Evolutionary conservation across 106 monocot species (phyloP).

Genomic region (Chionographis japonica): DNA sequence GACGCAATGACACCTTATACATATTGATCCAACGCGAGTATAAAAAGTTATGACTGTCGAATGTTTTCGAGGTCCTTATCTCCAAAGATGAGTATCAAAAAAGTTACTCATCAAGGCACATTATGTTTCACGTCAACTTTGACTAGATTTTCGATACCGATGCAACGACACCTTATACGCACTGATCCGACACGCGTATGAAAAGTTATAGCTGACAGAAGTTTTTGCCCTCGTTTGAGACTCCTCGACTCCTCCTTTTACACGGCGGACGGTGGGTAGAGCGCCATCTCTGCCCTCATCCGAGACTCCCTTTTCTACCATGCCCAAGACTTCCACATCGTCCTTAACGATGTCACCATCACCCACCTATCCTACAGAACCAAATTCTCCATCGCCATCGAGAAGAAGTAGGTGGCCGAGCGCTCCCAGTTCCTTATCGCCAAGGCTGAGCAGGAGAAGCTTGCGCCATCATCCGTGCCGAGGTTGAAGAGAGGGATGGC

Average conservation of each 20-base stretch:
- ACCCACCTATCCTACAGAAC: constrained; percentile 55
- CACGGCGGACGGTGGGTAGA: constrained; percentile 46
- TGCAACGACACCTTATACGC: too few species aligned
- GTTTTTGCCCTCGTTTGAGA: too few species aligned
- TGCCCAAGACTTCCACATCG: constrained; percentile 54
- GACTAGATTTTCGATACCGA: too few species aligned
- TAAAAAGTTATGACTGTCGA: too few species aligned
- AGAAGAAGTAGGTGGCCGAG: constrained; percentile 68
- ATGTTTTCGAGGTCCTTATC: too few species aligned
- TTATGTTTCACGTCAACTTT: too few species aligned
- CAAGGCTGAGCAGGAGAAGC: constrained; percentile 64
- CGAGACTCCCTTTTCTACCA: constrained; percentile 46
- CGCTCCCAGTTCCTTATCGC: constrained; percentile 43
- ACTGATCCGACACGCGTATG: constrained; percentile 53
- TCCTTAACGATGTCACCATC: constrained; percentile 65
- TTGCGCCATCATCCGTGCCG: constrained; percentile 59
- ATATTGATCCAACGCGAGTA: too few species aligned
- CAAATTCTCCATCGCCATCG: constrained; percentile 44
- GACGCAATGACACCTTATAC: too few species aligned
- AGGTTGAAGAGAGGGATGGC: constrained; percentile 63
- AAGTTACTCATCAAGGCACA: too few species aligned
- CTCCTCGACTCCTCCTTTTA: constrained; percentile 37
- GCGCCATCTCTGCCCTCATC: constrained; percentile 63
- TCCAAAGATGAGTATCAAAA: too few species aligned
- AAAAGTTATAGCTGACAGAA: too few species aligned